These are phyloP conservation scores for Clavaria fumosa DNA, from an alignment of 768 basidiomycete genomes.

Conservation along the genomic window DNA sequence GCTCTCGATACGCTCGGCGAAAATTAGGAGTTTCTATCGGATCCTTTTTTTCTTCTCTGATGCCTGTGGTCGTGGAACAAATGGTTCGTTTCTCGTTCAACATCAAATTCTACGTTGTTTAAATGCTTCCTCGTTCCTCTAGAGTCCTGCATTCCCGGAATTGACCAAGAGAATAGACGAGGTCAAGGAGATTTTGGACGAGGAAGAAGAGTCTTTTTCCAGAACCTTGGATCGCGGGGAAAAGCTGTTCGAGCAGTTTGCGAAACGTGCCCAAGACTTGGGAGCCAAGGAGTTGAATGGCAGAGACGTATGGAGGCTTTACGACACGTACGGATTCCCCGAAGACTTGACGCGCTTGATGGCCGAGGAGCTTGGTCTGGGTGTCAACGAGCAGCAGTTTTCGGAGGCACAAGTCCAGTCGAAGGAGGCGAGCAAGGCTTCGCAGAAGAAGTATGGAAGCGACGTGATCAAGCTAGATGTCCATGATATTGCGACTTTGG, in stretches of 20 bases:
- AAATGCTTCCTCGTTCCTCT: constrained; percentile 8
- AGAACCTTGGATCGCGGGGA: constrained; percentile 96
- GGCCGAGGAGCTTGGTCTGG: constrained; percentile 85
- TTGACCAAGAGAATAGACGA: constrained; percentile 68
- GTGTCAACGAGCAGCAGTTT: constrained; percentile 78
- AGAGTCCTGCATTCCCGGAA: constrained; percentile 89
- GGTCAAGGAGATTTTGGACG: constrained; percentile 89
- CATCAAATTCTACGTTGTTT: constrained; percentile 1
- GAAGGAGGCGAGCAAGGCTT: constrained; percentile 83
- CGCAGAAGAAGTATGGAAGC: constrained; percentile 49
- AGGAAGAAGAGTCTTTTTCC: constrained; percentile 95
- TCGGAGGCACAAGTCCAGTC: constrained; percentile 77
- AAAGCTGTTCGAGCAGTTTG: constrained; percentile 86
- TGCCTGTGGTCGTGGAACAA: constrained; percentile 79
- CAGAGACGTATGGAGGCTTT: constrained; percentile 91
- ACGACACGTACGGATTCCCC: constrained; percentile 98
- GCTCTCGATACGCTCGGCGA: constrained; percentile 90
- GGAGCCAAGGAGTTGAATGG: constrained; percentile 60
- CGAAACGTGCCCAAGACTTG: constrained; percentile 43
- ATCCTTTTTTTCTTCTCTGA: constrained; percentile 84
- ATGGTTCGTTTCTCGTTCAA: constrained; percentile 38
- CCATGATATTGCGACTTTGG: constrained; percentile 79
- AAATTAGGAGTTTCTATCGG: constrained; percentile 89
- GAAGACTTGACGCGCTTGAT: constrained; percentile 92
- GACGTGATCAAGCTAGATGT: constrained; percentile 87